phyloP scores from a whole-genome alignment of 352 stramenopile species.

The Stramenopiles sp. region DNA sequence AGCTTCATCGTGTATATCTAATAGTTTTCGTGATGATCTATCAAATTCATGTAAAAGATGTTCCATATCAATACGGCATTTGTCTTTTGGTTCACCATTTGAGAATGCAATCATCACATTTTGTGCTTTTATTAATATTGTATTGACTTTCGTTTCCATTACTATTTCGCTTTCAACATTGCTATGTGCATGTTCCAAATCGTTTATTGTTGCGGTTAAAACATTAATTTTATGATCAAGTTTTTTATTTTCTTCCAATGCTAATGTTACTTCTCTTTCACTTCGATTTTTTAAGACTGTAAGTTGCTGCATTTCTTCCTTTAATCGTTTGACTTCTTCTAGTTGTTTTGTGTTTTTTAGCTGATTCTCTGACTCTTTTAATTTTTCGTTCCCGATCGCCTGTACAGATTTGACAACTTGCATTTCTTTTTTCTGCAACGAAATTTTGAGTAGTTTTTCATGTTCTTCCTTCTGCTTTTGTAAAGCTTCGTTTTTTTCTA shows the following conservation, averaged over 20 bases:
- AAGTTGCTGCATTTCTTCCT: no score
- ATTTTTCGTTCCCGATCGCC: no score
- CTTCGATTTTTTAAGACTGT: no score
- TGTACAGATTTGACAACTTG: no score
- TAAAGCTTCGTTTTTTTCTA: not conserved
- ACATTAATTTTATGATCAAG: not conserved
- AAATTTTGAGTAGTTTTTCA: not conserved
- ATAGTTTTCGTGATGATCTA: not conserved
- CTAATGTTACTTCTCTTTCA: not conserved
- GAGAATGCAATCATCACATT: not conserved
- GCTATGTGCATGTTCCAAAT: not conserved
- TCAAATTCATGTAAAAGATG: not conserved
- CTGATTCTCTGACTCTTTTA: no score
- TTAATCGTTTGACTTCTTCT: no score
- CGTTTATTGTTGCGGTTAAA: not conserved
- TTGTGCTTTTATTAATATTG: not conserved
- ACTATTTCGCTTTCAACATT: not conserved
- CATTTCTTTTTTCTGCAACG: not conserved
- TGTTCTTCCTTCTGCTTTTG: not conserved
- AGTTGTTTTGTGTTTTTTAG: no score
- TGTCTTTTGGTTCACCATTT: not conserved
- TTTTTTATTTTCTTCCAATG: not conserved
- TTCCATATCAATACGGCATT: not conserved
- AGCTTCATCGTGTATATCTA: slow-evolving; percentile 1
- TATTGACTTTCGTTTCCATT: slow-evolving; percentile 6